Percentiles rank a stretch among this genome's conserved stretches.
phyloP scores from a whole-genome alignment of 2,329 filamentous ascomycete genomes.

The Venturia carpophila region DNA sequence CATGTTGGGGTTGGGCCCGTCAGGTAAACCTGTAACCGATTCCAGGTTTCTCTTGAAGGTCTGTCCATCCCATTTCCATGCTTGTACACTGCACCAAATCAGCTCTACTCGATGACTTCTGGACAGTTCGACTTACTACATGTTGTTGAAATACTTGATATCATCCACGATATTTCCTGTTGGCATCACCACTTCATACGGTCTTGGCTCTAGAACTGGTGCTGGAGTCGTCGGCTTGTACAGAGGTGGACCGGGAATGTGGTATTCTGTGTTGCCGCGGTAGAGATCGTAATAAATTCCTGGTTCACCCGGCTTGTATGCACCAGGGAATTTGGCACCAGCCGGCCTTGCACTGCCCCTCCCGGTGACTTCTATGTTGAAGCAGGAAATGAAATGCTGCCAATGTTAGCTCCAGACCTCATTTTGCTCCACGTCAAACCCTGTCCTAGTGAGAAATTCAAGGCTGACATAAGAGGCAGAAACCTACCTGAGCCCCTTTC shows the following conservation, averaged over 20 bases:
- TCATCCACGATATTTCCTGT: constrained; percentile 11
- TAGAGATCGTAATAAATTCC: too few species aligned
- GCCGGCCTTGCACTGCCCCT: too few species aligned
- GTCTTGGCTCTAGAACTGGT: constrained; percentile 1
- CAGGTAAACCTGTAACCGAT: neutral
- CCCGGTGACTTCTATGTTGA: too few species aligned
- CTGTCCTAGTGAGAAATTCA: too few species aligned
- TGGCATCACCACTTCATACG: constrained; percentile 16
- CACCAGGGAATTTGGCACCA: too few species aligned
- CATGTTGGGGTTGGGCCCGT: constrained; percentile 12
- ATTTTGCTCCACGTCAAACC: too few species aligned
- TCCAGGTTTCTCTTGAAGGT: constrained; percentile 12
- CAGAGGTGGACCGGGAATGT: constrained; percentile 28
- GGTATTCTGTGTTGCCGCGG: constrained; percentile 29
- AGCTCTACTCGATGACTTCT: neutral
- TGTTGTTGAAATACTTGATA: constrained; percentile 18
- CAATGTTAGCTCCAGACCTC: too few species aligned
- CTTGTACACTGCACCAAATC: neutral
- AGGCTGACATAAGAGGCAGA: too few species aligned
- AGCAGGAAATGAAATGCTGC: too few species aligned
- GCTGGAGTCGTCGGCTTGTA: constrained; percentile 14
- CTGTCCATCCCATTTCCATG: too few species aligned
- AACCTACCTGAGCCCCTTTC: too few species aligned
- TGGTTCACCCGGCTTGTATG: too few species aligned
- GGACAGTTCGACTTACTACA: neutral